Conservation (phyloP, 148 eudicot species). For the Nyssa sinensis region DNA sequence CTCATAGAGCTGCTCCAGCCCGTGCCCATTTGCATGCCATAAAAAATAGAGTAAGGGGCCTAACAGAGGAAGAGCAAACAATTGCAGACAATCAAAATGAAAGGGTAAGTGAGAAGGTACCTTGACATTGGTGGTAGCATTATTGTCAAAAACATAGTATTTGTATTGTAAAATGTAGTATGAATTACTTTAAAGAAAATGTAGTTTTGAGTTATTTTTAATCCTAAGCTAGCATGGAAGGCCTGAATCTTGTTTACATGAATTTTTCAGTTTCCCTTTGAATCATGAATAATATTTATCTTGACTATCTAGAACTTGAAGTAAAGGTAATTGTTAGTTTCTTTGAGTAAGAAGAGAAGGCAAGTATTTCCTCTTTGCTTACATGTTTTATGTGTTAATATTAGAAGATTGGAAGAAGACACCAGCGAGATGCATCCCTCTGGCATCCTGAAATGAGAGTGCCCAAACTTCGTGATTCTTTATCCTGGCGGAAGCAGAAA, state of each 20-base stretch:
- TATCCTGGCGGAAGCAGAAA: slow-evolving; percentile 82
- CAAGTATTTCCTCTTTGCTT: neutral
- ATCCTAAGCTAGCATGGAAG: neutral
- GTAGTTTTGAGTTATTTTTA: too few relatives aligned
- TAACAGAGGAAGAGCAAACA: slow-evolving; percentile 38
- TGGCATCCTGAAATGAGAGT: slow-evolving; percentile 67
- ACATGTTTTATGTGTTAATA: slow-evolving; percentile 6
- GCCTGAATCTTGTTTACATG: neutral
- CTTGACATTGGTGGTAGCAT: neutral
- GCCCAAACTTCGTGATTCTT: slow-evolving; percentile 70
- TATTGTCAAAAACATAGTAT: neutral
- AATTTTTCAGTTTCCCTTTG: neutral
- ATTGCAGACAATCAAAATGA: slow-evolving; percentile 30
- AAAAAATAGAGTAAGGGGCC: slow-evolving; percentile 54
- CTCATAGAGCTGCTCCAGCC: slow-evolving; percentile 78
- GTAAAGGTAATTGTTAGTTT: neutral
- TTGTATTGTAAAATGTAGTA: neutral
- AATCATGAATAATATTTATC: neutral
- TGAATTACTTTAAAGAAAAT: too few relatives aligned
- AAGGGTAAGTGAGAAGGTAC: slow-evolving; percentile 50
- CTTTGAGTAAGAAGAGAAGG: neutral
- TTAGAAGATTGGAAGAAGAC: slow-evolving; percentile 35
- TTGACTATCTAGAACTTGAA: neutral
- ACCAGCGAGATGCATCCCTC: slow-evolving; percentile 35
- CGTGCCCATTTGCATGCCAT: slow-evolving; percentile 90